Evolutionary conservation across 768 basidiomycete genomes (phyloP).

Genomic region (Lenzites betulinus): DNA sequence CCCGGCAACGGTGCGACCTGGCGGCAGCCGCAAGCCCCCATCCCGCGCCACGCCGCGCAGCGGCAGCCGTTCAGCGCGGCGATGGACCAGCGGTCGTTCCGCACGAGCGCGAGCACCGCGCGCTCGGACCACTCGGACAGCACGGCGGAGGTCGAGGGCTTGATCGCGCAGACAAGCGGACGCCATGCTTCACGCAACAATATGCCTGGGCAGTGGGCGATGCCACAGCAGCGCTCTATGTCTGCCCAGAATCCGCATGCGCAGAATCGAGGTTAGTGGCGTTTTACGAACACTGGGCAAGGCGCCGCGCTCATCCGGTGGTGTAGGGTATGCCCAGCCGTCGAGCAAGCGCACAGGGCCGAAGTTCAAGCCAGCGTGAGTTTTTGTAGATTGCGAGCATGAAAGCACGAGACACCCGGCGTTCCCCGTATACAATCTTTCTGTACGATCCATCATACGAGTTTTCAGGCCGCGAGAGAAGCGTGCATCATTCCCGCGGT

Average conservation of each 20-base stretch:
- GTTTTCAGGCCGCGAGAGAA: no score
- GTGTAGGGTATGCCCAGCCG: slow-evolving; percentile 1
- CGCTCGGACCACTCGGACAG: slow-evolving; percentile 49
- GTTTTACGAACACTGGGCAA: neutral
- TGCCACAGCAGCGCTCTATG: slow-evolving; percentile 1
- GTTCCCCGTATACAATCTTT: no score
- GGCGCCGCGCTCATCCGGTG: neutral
- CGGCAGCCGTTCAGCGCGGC: slow-evolving; percentile 44
- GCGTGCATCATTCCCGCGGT: neutral
- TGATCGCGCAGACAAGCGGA: slow-evolving; percentile 41
- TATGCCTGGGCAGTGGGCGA: slow-evolving; percentile 9
- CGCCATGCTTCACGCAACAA: slow-evolving; percentile 21
- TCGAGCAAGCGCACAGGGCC: slow-evolving; percentile 11
- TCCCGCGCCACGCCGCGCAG: slow-evolving; percentile 39
- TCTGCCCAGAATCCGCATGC: neutral
- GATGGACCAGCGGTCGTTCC: slow-evolving; percentile 28
- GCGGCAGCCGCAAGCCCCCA: slow-evolving; percentile 35
- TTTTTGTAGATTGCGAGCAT: neutral
- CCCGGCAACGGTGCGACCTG: slow-evolving; percentile 28
- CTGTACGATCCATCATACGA: no score
- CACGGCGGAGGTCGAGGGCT: slow-evolving; percentile 70
- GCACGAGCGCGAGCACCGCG: slow-evolving; percentile 26
- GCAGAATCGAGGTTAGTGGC: neutral
- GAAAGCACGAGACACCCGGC: no score
- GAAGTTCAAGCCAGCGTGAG: slow-evolving; percentile 20